A percentile compares a stretch with the other conserved stretches of the same genome.
Evolutionary conservation across 2,329 filamentous ascomycete genomes (phyloP).

Genomic region (Tolypocladium endophyticum): DNA sequence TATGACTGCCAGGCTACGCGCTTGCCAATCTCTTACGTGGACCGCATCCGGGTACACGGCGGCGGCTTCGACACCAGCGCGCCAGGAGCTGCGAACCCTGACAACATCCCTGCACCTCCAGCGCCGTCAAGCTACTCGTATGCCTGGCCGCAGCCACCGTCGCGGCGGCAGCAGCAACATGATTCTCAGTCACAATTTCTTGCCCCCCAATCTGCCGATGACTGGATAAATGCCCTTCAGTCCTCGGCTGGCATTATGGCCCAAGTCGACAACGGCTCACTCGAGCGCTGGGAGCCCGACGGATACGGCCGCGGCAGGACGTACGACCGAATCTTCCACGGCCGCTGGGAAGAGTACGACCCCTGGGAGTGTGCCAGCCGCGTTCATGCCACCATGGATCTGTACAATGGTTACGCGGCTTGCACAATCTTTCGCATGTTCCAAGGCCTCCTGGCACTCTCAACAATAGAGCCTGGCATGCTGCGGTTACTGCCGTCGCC

Average conservation of each 20-base stretch:
- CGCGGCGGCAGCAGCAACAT: not conserved
- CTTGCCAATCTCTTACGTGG: conserved; percentile 57
- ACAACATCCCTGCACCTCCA: not conserved
- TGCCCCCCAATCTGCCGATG: conserved; percentile 20
- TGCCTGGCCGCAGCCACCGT: not conserved
- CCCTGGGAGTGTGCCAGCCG: conserved; percentile 45
- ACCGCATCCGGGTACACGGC: conserved; percentile 56
- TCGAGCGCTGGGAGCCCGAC: conserved; percentile 61
- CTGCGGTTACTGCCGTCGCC: conserved; percentile 68
- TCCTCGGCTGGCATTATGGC: conserved; percentile 45
- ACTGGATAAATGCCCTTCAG: conserved; percentile 27
- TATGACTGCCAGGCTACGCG: conserved; percentile 48
- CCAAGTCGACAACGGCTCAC: conserved; percentile 59
- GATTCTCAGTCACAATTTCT: not conserved
- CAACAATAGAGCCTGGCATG: conserved; percentile 51
- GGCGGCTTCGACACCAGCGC: conserved; percentile 17
- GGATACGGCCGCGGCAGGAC: conserved; percentile 53
- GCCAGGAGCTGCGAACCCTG: not conserved
- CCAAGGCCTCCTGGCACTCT: conserved; percentile 44
- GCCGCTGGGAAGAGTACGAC: conserved; percentile 45
- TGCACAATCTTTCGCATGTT: conserved; percentile 51
- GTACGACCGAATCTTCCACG: conserved; percentile 42
- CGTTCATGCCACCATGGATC: conserved; percentile 40
- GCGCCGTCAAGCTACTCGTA: not conserved
- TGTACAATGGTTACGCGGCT: conserved; percentile 47